Conservation (phyloP, 345 rosid species). For the Moricandia moricandioides region DNA sequence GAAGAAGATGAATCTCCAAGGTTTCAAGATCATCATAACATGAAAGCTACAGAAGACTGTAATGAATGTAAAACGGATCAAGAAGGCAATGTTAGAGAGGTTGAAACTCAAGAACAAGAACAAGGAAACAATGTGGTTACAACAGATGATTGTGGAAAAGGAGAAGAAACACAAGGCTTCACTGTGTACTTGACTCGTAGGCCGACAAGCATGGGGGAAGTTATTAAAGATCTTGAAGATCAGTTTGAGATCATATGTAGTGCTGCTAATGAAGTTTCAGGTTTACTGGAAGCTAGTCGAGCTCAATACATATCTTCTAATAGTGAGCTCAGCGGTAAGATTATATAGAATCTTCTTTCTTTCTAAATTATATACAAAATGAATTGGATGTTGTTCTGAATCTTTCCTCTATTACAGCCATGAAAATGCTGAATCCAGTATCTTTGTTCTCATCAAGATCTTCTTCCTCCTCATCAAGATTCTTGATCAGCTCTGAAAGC, state of each 20-base stretch:
- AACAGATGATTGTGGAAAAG: constrained; percentile 40
- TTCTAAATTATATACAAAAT: not conserved
- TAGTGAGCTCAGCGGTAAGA: constrained; percentile 61
- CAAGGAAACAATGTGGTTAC: constrained; percentile 38
- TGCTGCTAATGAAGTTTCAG: constrained; percentile 74
- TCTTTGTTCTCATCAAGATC: constrained; percentile 76
- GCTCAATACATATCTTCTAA: constrained; percentile 52
- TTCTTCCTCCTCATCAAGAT: constrained; percentile 60
- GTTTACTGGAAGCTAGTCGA: constrained; percentile 67
- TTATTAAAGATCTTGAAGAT: constrained; percentile 80
- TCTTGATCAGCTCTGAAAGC: constrained; percentile 48
- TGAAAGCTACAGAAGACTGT: constrained; percentile 26
- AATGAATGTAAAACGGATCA: constrained; percentile 34
- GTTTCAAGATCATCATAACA: constrained; percentile 28
- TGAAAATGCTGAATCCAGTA: constrained; percentile 86
- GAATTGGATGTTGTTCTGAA: constrained; percentile 15
- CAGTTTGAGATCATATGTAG: constrained; percentile 60
- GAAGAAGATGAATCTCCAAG: constrained; percentile 46
- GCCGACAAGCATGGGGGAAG: constrained; percentile 89
- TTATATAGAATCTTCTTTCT: not conserved
- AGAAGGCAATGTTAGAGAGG: constrained; percentile 45
- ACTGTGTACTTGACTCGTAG: constrained; percentile 82
- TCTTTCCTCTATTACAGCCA: constrained; percentile 49
- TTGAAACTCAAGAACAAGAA: constrained; percentile 32
- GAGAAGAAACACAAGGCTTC: constrained; percentile 63